Percentiles rank a stretch among this genome's conserved stretches.
These are phyloP conservation scores for Cystoderma amianthinum DNA, from an alignment of 768 basidiomycete genomes.

Conservation along the genomic window DNA sequence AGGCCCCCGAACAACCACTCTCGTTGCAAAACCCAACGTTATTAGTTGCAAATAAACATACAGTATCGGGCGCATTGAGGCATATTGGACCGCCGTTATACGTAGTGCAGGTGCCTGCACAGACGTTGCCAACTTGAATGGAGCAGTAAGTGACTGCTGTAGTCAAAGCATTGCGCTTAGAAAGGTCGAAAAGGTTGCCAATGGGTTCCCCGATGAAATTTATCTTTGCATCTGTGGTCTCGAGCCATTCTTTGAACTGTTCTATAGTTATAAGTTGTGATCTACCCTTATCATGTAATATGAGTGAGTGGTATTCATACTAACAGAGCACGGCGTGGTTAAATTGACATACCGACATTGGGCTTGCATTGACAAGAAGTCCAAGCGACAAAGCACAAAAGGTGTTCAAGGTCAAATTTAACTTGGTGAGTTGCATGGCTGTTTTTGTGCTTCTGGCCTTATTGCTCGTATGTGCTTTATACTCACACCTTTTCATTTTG, in stretches of 20 bases:
- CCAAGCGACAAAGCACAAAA: too few relatives aligned
- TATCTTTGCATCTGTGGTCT: constrained; percentile 7
- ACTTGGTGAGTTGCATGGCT: too few relatives aligned
- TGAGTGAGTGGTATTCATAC: too few relatives aligned
- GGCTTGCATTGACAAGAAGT: too few relatives aligned
- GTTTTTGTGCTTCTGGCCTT: too few relatives aligned
- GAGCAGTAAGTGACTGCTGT: constrained; percentile 22
- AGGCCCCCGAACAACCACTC: too few relatives aligned
- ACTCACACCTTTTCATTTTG: too few relatives aligned
- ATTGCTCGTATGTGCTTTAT: too few relatives aligned
- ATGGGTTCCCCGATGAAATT: constrained; percentile 8
- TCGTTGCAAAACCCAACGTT: constrained; percentile 22
- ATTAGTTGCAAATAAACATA: constrained; percentile 21
- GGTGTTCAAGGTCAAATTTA: too few relatives aligned
- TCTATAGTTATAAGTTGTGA: constrained; percentile 2
- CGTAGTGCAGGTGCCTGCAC: constrained; percentile 22
- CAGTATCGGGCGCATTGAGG: constrained; percentile 17
- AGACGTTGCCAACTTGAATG: constrained; percentile 11
- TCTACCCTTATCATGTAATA: too few relatives aligned
- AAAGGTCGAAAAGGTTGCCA: constrained; percentile 19
- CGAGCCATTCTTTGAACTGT: constrained; percentile 7
- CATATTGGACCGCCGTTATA: constrained; percentile 20
- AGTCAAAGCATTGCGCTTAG: constrained; percentile 9
- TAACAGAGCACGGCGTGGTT: too few relatives aligned
- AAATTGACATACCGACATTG: too few relatives aligned